Evolutionary conservation across 495 filamentous ascomycete genomes (phyloP).

Genomic region (Neurospora intermedia): DNA sequence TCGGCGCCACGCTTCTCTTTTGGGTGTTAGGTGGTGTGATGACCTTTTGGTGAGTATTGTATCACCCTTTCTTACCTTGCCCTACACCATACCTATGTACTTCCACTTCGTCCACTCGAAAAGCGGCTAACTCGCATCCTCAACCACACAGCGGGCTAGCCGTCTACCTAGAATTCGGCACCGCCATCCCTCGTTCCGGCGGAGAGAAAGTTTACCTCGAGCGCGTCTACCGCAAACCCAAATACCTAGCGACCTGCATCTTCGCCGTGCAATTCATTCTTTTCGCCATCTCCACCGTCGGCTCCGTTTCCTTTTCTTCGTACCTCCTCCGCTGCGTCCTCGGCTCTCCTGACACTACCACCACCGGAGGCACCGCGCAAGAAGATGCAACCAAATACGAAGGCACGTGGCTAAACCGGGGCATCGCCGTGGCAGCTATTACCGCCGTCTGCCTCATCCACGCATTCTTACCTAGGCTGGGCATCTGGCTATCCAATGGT

Average conservation of each 20-base stretch:
- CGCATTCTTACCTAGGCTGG: constrained; percentile 46
- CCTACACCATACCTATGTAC: not conserved
- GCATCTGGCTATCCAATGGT: constrained; percentile 49
- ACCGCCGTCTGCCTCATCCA: constrained; percentile 51
- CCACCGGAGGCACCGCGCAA: not conserved
- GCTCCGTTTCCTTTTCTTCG: constrained; percentile 21
- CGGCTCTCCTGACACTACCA: not conserved
- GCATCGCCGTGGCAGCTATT: constrained; percentile 28
- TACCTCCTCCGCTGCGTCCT: constrained; percentile 17
- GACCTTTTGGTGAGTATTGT: constrained; percentile 19
- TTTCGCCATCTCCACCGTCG: constrained; percentile 27
- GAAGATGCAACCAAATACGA: constrained; percentile 1
- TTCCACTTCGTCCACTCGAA: not conserved
- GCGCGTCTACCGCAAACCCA: constrained; percentile 22
- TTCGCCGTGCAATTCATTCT: constrained; percentile 31
- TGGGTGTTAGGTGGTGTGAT: constrained; percentile 24
- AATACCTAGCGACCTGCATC: constrained; percentile 25
- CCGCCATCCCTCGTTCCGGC: not conserved
- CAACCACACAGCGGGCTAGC: not conserved
- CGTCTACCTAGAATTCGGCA: constrained; percentile 27
- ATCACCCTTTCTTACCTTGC: not conserved
- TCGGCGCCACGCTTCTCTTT: constrained; percentile 21
- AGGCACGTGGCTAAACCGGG: constrained; percentile 21
- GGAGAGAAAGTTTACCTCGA: constrained; percentile 14
- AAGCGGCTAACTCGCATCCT: not conserved